Evolutionary conservation across 2,329 filamentous ascomycete species (phyloP).

Genomic region (Colletotrichum caudatum): DNA sequence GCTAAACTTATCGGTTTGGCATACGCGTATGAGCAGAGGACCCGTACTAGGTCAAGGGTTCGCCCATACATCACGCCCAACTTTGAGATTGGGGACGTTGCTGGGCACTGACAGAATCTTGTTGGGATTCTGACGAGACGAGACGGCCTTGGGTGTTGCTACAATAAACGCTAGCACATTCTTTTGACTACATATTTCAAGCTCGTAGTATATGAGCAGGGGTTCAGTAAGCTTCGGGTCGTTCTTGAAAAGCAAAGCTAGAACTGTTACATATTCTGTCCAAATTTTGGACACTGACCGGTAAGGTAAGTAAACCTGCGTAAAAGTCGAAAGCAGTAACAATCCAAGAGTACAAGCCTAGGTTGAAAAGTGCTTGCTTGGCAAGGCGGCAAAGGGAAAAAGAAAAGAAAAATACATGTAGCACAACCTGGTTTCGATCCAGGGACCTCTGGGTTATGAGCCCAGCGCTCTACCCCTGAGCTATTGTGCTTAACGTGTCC

Average conservation of each 20-base stretch:
- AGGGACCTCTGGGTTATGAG: conserved; percentile 43
- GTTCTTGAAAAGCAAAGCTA: no score
- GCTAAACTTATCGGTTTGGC: conserved; percentile 71
- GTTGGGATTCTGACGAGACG: background rate
- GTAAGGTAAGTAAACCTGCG: no score
- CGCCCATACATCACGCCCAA: conserved; percentile 48
- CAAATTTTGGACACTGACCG: background rate
- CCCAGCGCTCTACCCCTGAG: conserved; percentile 43
- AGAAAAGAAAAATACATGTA: background rate
- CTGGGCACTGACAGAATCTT: conserved; percentile 22
- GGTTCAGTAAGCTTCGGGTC: background rate
- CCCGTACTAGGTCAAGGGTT: conserved; percentile 46
- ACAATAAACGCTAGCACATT: background rate
- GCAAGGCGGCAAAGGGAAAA: background rate
- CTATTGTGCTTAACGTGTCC: conserved; percentile 23
- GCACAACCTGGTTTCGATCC: conserved; percentile 42
- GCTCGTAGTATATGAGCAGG: background rate
- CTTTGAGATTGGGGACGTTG: conserved; percentile 49
- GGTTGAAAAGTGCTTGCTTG: background rate
- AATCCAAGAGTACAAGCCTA: background rate
- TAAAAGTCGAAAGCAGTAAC: background rate
- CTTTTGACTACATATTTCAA: background rate
- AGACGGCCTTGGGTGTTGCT: background rate
- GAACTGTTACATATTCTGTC: no score
- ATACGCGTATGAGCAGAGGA: conserved; percentile 76